Percentiles rank a stretch among this genome's conserved stretches.
phyloP scores from a whole-genome alignment of 202 grass and related monocot species.

The Carex sylvatica region DNA sequence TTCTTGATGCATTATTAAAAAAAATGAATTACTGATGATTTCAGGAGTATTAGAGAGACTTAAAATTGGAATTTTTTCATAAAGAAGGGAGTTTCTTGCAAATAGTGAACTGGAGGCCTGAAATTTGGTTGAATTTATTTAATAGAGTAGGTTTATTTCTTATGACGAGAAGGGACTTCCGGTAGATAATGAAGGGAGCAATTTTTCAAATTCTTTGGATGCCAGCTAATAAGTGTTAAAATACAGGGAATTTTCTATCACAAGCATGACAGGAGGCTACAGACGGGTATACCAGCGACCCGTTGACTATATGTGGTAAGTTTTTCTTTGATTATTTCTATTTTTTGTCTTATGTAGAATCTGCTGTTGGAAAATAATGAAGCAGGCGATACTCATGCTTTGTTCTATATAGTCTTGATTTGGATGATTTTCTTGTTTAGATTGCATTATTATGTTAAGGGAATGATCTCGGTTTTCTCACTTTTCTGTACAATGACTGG shows the following conservation, averaged over 20 bases:
- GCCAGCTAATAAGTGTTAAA: conserved; percentile 26
- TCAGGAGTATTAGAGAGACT: too few relatives aligned
- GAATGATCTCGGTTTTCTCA: background rate
- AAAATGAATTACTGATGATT: background rate
- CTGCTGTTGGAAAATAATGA: conserved; percentile 16
- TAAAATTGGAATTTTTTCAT: background rate
- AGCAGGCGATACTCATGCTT: background rate
- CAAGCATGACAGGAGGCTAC: conserved; percentile 86
- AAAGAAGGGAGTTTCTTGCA: background rate
- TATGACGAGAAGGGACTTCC: background rate
- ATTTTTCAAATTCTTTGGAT: background rate
- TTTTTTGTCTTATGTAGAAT: background rate
- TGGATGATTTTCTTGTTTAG: background rate
- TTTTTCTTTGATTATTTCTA: conserved; percentile 20
- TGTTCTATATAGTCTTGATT: background rate
- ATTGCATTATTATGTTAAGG: background rate
- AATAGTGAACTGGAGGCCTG: background rate
- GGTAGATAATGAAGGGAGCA: background rate
- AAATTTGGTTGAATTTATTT: background rate
- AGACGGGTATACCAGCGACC: conserved; percentile 82
- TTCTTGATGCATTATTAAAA: background rate
- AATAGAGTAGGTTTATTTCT: background rate
- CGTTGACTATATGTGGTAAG: conserved; percentile 77
- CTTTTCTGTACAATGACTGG: background rate
- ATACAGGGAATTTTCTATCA: conserved; percentile 91